Percentiles rank a stretch among this genome's conserved stretches.
phyloP scores from a whole-genome alignment of 2,329 filamentous ascomycete species.

The Fusarium torulosum region DNA sequence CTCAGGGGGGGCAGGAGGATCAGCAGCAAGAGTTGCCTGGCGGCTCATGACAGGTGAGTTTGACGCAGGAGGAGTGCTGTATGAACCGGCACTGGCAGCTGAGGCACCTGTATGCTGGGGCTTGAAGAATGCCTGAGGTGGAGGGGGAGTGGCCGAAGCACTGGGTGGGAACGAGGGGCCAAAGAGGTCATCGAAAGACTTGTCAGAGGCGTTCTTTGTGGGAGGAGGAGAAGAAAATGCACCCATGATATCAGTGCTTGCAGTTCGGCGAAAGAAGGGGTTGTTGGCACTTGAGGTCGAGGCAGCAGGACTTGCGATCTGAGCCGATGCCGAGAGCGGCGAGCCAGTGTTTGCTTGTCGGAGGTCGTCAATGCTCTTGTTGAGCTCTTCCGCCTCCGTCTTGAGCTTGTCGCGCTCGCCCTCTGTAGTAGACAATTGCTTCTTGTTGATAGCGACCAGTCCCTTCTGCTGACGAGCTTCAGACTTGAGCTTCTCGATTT shows the following conservation, averaged over 20 bases:
- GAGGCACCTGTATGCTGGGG: conserved; percentile 71
- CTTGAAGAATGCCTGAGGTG: conserved; percentile 58
- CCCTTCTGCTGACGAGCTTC: conserved; percentile 97
- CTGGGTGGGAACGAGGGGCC: conserved; percentile 72
- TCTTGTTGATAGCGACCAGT: conserved; percentile 97
- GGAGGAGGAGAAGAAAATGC: conserved; percentile 64
- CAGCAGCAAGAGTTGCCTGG: conserved; percentile 68
- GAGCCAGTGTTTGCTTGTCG: conserved; percentile 66
- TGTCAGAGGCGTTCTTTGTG: conserved; percentile 66
- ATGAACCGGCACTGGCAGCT: conserved; percentile 64
- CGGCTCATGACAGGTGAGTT: conserved; percentile 71
- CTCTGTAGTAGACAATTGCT: conserved; percentile 92
- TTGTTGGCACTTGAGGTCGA: conserved; percentile 85
- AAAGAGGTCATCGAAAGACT: conserved; percentile 88
- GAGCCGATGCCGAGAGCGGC: conserved; percentile 59
- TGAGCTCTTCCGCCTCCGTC: conserved; percentile 78
- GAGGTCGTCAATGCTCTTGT: conserved; percentile 71
- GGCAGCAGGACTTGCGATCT: conserved; percentile 76
- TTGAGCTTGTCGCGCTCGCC: conserved; percentile 89
- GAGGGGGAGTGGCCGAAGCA: conserved; percentile 58
- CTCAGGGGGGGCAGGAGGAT: conserved; percentile 74
- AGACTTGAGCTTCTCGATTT: conserved; percentile 91
- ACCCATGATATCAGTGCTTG: conserved; percentile 70
- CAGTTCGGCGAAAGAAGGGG: conserved; percentile 87
- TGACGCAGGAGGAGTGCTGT: conserved; percentile 67